Evolutionary conservation across 1,284 basidiomycete genomes (phyloP), one percentile per base, ranked within the genome.

Genomic region (Rhodotorula glutinis): DNA sequence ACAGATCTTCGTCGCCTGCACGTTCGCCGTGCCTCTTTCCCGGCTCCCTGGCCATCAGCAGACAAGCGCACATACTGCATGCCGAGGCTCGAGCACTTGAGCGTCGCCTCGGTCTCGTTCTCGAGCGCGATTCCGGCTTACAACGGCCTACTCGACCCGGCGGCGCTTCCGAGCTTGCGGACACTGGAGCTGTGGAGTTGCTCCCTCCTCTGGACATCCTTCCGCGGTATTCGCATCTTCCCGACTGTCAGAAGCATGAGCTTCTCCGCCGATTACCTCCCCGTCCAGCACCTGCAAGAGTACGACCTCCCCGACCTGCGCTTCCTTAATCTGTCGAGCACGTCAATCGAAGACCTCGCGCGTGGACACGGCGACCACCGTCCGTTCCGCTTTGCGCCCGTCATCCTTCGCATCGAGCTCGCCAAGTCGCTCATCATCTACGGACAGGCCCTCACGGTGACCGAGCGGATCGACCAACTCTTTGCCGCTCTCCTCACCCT

Each of bases 301-400:
- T 21, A 52, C 33, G 30, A 38, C 16, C 33, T 58, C n/a, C 47
- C 57, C 16, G 38, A 49, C n/a, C 47, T 55, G 21, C 19, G 40
- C 38, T 27, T 55, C 14, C 53, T 55, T 23, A 55, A 55, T 38
- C 38, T 55, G n/a, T 55, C 53, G 38, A 38, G 40, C 38, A 38
- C 38, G 38, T n/a, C 53, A 13, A 38, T 58, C 47, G 33, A 27
- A 11, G 33, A 51, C 47, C 47, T 58, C 17, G 17, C 38, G 16
- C 46, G 38, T 33, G 38, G 46, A 10, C 30, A 49, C 25, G 8
- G 4, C 47, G n/a, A 38, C 30, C 46, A 40, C 4, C 47, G 47
- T 30, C 33, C 27, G 14, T 25, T 58, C 46, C 57, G 38, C 16
- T 40, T 14, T 9, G 47, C 55, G 19, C 27, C 11, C 3, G 19